Conservation (phyloP, 2,329 filamentous ascomycete species). For the Hirsutella rhossiliensis region DNA sequence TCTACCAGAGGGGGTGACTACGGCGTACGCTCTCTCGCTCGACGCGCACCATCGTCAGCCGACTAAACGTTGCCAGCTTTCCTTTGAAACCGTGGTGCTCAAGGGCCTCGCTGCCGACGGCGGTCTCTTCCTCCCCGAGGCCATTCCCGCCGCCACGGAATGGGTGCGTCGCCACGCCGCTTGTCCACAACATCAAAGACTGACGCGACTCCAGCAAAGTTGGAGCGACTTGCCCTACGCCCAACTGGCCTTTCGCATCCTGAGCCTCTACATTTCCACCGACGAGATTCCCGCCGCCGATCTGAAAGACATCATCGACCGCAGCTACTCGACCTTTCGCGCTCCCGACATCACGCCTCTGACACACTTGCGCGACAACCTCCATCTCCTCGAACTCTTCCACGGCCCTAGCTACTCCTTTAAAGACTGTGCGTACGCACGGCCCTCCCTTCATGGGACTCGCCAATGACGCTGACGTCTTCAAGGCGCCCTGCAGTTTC, state of each 20-base stretch:
- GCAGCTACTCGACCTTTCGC: conserved; percentile 85
- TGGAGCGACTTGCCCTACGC: conserved; percentile 73
- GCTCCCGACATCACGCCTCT: conserved; percentile 66
- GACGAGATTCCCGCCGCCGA: conserved; percentile 72
- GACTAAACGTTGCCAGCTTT: conserved; percentile 42
- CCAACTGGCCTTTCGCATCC: conserved; percentile 73
- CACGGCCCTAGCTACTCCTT: conserved; percentile 93
- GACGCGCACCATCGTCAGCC: background rate
- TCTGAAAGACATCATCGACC: conserved; percentile 69
- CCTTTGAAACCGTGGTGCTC: conserved; percentile 82
- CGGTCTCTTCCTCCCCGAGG: conserved; percentile 80
- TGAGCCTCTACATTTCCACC: conserved; percentile 77
- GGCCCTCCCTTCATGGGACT: background rate
- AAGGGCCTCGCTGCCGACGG: conserved; percentile 81
- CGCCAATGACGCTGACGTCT: background rate
- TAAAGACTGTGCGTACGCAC: conserved; percentile 49
- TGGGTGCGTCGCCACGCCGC: conserved; percentile 3
- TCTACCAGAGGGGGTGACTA: conserved; percentile 38
- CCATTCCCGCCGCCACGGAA: conserved; percentile 42
- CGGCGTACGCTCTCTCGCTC: conserved; percentile 23
- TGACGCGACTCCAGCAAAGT: conserved; percentile 16
- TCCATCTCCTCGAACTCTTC: conserved; percentile 88
- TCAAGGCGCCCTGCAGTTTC: conserved; percentile 72
- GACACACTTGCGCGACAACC: conserved; percentile 59
- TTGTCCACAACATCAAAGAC: background rate